A percentile compares a stretch with the other conserved stretches of the same genome.
Conservation (phyloP, 768 basidiomycete genomes). For the Pleurotus ostreatus region DNA sequence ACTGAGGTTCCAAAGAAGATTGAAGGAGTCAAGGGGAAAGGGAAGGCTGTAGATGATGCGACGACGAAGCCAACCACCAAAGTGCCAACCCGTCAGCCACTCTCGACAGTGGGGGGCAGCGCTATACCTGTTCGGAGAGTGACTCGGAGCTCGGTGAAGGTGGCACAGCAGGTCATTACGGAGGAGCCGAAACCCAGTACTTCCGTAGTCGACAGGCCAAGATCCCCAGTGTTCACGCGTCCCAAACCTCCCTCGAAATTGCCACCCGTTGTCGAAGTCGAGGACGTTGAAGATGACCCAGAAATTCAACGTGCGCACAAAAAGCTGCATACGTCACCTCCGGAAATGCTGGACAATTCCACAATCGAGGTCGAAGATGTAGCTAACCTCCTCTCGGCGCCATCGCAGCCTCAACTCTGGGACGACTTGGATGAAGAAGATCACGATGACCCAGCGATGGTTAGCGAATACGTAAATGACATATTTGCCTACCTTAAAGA, state of each 20-base stretch:
- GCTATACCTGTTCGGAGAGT: constrained; percentile 9
- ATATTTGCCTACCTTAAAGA: constrained; percentile 84
- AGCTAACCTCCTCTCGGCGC: constrained; percentile 33
- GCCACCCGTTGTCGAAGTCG: constrained; percentile 27
- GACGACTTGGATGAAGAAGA: constrained; percentile 88
- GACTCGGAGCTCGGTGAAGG: background rate
- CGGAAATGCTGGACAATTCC: constrained; percentile 34
- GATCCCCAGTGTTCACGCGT: constrained; percentile 3
- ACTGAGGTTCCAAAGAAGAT: background rate
- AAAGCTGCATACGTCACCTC: constrained; percentile 55
- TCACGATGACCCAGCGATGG: constrained; percentile 86
- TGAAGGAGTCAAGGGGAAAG: constrained; percentile 41
- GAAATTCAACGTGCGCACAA: constrained; percentile 42
- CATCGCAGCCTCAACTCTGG: constrained; percentile 54
- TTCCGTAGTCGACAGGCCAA: background rate
- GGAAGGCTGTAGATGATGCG: constrained; percentile 29
- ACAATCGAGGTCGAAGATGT: constrained; percentile 32
- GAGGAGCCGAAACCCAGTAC: constrained; percentile 5
- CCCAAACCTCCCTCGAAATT: constrained; percentile 12
- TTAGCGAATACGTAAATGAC: constrained; percentile 85
- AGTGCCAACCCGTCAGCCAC: constrained; percentile 31
- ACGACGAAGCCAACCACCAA: constrained; percentile 15
- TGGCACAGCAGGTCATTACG: constrained; percentile 14
- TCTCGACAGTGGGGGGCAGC: constrained; percentile 30
- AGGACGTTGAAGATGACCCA: constrained; percentile 36